These are phyloP conservation scores for Chaetomium globosum DNA, from an alignment of 2,329 filamentous ascomycete species.

Conservation along the genomic window DNA sequence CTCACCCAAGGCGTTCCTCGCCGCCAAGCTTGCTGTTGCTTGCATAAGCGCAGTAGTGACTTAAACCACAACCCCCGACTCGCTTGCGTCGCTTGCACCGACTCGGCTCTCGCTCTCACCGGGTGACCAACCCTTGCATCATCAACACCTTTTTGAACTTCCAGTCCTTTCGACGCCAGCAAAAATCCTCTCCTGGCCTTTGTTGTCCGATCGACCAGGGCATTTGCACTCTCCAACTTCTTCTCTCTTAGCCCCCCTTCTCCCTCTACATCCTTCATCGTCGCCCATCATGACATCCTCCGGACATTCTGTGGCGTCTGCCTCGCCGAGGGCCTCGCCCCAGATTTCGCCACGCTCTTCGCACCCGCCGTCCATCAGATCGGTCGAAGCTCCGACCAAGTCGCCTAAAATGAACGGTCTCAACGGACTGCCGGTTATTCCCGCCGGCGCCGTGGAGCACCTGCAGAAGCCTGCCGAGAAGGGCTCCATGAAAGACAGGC, in stretches of 20 bases:
- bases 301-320: conserved; percentile 42
- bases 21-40: conserved; percentile 38
- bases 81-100: conserved; percentile 10
- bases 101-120: background rate
- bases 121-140: conserved; percentile 20
- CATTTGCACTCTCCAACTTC: background rate
- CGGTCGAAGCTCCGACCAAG: conserved; percentile 46
- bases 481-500: conserved; percentile 63
- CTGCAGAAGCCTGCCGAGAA: conserved; percentile 53
- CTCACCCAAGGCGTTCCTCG: conserved; percentile 36
- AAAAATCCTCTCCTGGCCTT: background rate
- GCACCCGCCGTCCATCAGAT: conserved; percentile 55
- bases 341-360: conserved; percentile 51
- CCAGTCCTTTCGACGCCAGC: conserved; percentile 4
- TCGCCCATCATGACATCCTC: conserved; percentile 40
- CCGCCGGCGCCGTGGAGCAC: conserved; percentile 39
- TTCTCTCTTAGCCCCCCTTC: no score
- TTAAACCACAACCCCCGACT: conserved; percentile 26
- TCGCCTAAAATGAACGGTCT: conserved; percentile 48
- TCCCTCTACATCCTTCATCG: background rate
- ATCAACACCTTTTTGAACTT: background rate
- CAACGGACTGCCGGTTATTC: conserved; percentile 42
- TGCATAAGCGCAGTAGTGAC: conserved; percentile 39
- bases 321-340: conserved; percentile 49
- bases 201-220: background rate